Percentiles rank a stretch among this genome's conserved stretches.
phyloP scores from a whole-genome alignment of 202 grass and related monocot genomes.

The Eragrostis tef region DNA sequence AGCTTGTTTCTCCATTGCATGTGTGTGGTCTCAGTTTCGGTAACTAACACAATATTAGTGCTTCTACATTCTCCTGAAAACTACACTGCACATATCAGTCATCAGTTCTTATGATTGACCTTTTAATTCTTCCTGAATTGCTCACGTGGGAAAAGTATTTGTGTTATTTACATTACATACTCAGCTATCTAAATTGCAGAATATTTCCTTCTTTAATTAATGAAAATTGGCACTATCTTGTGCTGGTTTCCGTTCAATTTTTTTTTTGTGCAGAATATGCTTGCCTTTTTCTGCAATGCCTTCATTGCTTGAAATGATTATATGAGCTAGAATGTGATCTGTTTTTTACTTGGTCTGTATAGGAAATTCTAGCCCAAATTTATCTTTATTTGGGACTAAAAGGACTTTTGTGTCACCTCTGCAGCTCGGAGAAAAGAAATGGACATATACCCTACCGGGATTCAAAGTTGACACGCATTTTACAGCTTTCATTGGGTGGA shows the following conservation, averaged over 20 bases:
- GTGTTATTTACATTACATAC: slow-evolving; percentile 10
- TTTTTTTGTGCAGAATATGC: background rate
- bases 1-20: slow-evolving; percentile 2
- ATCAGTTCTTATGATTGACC: background rate
- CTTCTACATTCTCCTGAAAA: too few species aligned
- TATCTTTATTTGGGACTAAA: slow-evolving; percentile 27
- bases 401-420: slow-evolving; percentile 36
- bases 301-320: slow-evolving; percentile 10
- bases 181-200: slow-evolving; percentile 15
- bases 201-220: too few species aligned
- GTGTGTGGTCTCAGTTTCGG: background rate
- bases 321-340: slow-evolving; percentile 21
- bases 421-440: slow-evolving; percentile 68
- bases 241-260: too few species aligned
- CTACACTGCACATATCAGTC: background rate
- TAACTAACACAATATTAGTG: background rate
- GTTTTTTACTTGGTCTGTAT: slow-evolving; percentile 9
- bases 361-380: background rate
- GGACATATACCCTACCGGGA: slow-evolving; percentile 88
- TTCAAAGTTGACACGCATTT: slow-evolving; percentile 88
- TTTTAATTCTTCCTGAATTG: background rate
- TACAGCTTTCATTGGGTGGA: slow-evolving; percentile 91
- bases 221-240: too few species aligned
- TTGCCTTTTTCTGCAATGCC: background rate
- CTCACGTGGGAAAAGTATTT: background rate